Percentiles rank a stretch among this genome's conserved stretches.
Evolutionary conservation across 768 basidiomycete species (phyloP).

Genomic region (Albatrellus ellisii): DNA sequence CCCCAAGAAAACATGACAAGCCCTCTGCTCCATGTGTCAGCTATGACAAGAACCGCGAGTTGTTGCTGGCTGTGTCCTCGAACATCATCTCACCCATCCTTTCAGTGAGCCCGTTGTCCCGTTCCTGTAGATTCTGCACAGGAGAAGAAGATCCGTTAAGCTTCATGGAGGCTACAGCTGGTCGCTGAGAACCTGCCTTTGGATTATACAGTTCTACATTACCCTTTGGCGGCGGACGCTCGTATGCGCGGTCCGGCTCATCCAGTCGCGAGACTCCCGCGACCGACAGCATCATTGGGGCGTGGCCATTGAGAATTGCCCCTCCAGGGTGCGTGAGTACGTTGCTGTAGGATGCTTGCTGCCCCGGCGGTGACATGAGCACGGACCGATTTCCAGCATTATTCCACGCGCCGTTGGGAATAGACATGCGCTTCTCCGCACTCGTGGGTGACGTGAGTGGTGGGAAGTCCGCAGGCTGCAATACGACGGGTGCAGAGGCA

Average conservation of each 20-base stretch:
- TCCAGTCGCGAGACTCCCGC: conserved; percentile 22
- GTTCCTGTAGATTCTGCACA: too few relatives aligned
- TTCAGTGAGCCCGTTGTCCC: too few relatives aligned
- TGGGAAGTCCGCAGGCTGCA: conserved; percentile 23
- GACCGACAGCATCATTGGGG: conserved; percentile 3
- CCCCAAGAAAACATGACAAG: too few relatives aligned
- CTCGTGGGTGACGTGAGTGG: conserved; percentile 18
- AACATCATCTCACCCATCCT: too few relatives aligned
- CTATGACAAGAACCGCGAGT: too few relatives aligned
- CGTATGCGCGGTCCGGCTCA: conserved; percentile 32
- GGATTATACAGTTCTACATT: conserved; percentile 25
- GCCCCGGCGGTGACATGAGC: conserved; percentile 29
- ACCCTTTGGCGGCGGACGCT: conserved; percentile 36
- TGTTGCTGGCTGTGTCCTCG: too few relatives aligned
- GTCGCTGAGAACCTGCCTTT: conserved; percentile 12
- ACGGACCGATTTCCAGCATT: conserved; percentile 39
- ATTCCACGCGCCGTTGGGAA: conserved; percentile 58
- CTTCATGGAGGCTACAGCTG: not conserved
- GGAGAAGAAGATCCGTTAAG: not conserved
- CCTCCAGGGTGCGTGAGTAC: conserved; percentile 16
- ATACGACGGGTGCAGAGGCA: conserved; percentile 11
- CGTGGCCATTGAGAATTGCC: conserved; percentile 15
- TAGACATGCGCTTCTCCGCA: conserved; percentile 39
- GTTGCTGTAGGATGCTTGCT: conserved; percentile 16
- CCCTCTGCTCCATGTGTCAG: too few relatives aligned